Percentiles rank a stretch among this genome's conserved stretches.
Conservation (phyloP, 208 protist species). For the Crithidia acanthocephali region DNA sequence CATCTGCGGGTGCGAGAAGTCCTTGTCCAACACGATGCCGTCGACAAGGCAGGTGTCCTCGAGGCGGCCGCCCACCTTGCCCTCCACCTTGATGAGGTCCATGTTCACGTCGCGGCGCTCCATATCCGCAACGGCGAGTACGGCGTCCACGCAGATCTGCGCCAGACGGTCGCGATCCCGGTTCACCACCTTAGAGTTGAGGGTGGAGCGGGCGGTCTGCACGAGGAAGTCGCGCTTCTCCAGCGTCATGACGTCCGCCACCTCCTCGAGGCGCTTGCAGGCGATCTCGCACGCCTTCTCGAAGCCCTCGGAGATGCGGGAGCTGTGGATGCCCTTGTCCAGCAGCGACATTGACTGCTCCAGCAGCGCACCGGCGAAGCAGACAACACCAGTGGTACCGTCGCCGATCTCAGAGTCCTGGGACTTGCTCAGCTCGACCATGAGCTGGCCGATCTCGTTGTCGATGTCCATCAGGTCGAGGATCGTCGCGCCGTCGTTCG, state of each 20-base stretch:
- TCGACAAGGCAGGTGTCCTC: constrained; percentile 98
- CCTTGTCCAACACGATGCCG: constrained; percentile 99
- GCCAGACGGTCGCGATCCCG: constrained; percentile 96
- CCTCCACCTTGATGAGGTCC: constrained; percentile 99
- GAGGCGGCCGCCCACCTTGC: constrained; percentile 97
- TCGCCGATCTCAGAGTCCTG: constrained; percentile 99
- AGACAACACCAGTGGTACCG: constrained; percentile 99
- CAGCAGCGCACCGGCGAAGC: constrained; percentile 98
- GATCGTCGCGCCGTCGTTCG: constrained; percentile 99
- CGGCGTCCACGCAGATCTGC: constrained; percentile 99
- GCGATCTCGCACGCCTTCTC: constrained; percentile 98
- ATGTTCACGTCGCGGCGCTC: constrained; percentile 99
- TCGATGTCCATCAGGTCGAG: constrained; percentile 98
- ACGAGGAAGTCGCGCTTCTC: constrained; percentile 91
- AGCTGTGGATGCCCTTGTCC: constrained; percentile 99
- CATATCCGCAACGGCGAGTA: constrained; percentile 98
- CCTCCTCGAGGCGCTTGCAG: constrained; percentile 91
- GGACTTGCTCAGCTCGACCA: constrained; percentile 99
- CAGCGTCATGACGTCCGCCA: constrained; percentile 86
- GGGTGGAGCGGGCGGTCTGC: constrained; percentile 98
- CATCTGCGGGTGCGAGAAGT: constrained; percentile 99
- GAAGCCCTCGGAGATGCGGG: constrained; percentile 98
- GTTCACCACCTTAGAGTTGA: constrained; percentile 99
- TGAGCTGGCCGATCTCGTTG: constrained; percentile 99
- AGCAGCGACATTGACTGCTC: constrained; percentile 97